Evolutionary conservation across 2,329 filamentous ascomycete genomes (phyloP).

Genomic region (Pseudocercospora vitis): DNA sequence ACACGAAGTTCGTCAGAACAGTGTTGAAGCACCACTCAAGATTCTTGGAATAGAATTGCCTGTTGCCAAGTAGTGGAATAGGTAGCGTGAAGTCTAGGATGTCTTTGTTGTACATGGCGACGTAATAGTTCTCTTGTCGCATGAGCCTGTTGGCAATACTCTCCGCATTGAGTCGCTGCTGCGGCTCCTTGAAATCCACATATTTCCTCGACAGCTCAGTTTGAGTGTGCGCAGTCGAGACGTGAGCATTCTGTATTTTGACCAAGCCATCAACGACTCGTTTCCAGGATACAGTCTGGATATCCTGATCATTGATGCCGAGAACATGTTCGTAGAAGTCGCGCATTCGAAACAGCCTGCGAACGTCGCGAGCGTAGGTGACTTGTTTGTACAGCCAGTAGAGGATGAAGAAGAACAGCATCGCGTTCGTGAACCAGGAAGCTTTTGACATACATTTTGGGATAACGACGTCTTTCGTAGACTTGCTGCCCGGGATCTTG

Average conservation of each 20-base stretch:
- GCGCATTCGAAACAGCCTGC: conserved; percentile 72
- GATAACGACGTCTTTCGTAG: conserved; percentile 61
- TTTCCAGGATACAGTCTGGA: conserved; percentile 94
- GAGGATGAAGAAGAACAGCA: conserved; percentile 80
- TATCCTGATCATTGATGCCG: conserved; percentile 79
- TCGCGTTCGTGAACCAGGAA: conserved; percentile 75
- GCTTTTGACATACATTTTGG: conserved; percentile 70
- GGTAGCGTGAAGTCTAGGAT: conserved; percentile 83
- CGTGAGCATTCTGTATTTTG: conserved; percentile 78
- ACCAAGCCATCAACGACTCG: conserved; percentile 84
- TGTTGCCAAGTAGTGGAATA: conserved; percentile 75
- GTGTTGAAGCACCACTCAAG: conserved; percentile 90
- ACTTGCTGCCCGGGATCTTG: conserved; percentile 66
- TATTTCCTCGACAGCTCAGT: conserved; percentile 60
- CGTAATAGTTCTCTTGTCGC: conserved; percentile 95
- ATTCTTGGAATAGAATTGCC: conserved; percentile 83
- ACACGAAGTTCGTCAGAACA: conserved; percentile 89
- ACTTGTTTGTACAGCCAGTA: conserved; percentile 82
- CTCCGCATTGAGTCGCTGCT: conserved; percentile 91
- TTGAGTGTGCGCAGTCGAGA: conserved; percentile 68
- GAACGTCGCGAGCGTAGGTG: conserved; percentile 70
- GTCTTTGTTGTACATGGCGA: conserved; percentile 96
- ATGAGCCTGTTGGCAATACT: conserved; percentile 96
- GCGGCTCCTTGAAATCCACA: conserved; percentile 53
- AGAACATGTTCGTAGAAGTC: conserved; percentile 84